phyloP scores from a whole-genome alignment of 2,329 filamentous ascomycete species.

The Didymellaceae sp. region DNA sequence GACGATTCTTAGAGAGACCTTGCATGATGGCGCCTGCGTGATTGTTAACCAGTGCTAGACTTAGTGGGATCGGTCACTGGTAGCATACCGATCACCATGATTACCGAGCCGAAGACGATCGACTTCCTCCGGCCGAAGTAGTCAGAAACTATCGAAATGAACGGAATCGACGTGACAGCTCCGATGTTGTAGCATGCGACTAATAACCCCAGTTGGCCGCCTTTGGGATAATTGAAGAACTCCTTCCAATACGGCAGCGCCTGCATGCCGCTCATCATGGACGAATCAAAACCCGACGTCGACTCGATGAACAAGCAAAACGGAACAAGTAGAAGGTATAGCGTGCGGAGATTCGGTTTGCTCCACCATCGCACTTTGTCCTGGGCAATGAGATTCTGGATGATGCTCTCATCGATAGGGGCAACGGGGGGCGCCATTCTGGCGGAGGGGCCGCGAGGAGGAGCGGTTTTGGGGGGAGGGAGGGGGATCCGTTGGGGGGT shows the following conservation, averaged over 20 bases:
- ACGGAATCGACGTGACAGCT: conserved; percentile 63
- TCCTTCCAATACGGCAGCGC: conserved; percentile 50
- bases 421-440: conserved; percentile 35
- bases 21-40: conserved; percentile 53
- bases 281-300: conserved; percentile 65
- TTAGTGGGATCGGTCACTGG: no score
- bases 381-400: conserved; percentile 42
- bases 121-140: conserved; percentile 63
- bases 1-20: conserved; percentile 55
- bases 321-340: conserved; percentile 66
- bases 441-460: background rate
- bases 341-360: conserved; percentile 63
- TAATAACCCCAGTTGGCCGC: conserved; percentile 60
- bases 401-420: conserved; percentile 30
- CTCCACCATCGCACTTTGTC: conserved; percentile 61
- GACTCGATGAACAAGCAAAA: conserved; percentile 69
- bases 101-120: conserved; percentile 61
- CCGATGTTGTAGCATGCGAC: conserved; percentile 66
- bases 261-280: conserved; percentile 52
- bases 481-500: background rate
- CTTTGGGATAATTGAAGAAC: conserved; percentile 57
- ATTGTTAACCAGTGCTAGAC: no score
- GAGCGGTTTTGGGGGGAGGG: background rate
- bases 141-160: conserved; percentile 64
- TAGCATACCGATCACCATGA: conserved; percentile 62